Base-by-base conservation (phyloP, 441 rosid species). In the Adansonia grandidieri region DNA sequence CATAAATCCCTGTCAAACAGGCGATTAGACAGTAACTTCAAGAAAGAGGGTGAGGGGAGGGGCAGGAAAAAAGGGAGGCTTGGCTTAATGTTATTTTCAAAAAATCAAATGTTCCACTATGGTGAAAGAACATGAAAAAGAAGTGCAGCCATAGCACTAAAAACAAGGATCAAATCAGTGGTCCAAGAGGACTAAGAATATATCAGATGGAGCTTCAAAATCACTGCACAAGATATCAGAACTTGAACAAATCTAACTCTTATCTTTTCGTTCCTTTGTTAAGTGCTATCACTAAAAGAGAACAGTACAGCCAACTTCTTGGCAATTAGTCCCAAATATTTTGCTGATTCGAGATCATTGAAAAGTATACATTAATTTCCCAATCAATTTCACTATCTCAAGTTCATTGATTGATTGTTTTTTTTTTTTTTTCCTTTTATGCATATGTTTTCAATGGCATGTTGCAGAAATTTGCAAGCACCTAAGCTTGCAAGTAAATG, bases 1-100 rank as follows among this genome's bases (percentile, higher is more conserved):
- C 60, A 50, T 8, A 70, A 70, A 50, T 53, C 51, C 14, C 74
- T 50, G 20, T 71, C 74, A 71, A 28, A 15, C 56, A 67, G 57
- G n/a, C 13, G 19, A 69, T 69, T 6, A 48, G 57, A 22, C 44
- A 69, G 73, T 68, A 69, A 6, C 57, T 6, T 14, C 3, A 48
- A 48, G 19, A 22, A 5, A 20, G 32, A 56, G 50, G 10, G 0
- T 1, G 14, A 17, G 42, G 58, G 20, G 58, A 2, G 6, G 28
- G 22, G 74, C 7, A 19, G 37, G 6, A 15, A 22, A 47, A 67
- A 13, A 14, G 60, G 11, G 74, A 13, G 14, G 42, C 28, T 51
- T 71, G 15, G 14, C 19, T 15, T 51, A 15, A 4, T 50, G 20
- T 51, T 71, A 50, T 53, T 71, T 71, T 53, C 62, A 53, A 53